Conservation (phyloP, 371 early-diverging fungal species). For the Circinella umbellata region DNA sequence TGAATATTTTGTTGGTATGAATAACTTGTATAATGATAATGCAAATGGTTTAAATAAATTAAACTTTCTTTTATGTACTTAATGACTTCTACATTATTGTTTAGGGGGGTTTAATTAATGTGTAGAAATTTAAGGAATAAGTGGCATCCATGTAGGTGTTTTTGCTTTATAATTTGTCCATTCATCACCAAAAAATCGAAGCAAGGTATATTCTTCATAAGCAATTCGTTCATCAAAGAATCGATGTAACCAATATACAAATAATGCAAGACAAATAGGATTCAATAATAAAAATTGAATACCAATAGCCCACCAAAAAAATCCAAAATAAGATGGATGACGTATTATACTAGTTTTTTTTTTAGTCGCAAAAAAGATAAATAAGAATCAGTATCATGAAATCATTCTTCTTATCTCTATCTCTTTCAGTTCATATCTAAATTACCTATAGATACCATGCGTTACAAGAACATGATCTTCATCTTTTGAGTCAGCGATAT, state of each 20-base stretch:
- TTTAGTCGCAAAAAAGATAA: too few species aligned
- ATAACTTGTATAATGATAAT: too few species aligned
- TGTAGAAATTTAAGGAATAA: conserved; percentile 35
- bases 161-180: conserved; percentile 53
- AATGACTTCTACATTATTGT: background rate
- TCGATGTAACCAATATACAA: conserved; percentile 60
- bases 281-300: conserved; percentile 76
- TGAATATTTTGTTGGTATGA: background rate
- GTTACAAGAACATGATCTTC: conserved; percentile 76
- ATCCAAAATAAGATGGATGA: conserved; percentile 92
- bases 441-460: conserved; percentile 79
- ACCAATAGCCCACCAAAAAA: conserved; percentile 84
- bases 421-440: conserved; percentile 2
- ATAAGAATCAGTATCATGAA: too few species aligned
- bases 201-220: conserved; percentile 75
- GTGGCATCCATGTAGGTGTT: conserved; percentile 48
- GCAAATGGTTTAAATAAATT: too few species aligned
- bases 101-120: background rate
- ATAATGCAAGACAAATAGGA: conserved; percentile 71
- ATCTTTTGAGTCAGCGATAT: conserved; percentile 68
- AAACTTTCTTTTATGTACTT: background rate
- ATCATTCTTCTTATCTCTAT: too few species aligned
- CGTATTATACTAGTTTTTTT: conserved; percentile 69
- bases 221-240: conserved; percentile 80
- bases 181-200: conserved; percentile 80